Base-by-base conservation (phyloP, 2,329 filamentous ascomycete species). In the Exophiala phaeomuriformis region DNA sequence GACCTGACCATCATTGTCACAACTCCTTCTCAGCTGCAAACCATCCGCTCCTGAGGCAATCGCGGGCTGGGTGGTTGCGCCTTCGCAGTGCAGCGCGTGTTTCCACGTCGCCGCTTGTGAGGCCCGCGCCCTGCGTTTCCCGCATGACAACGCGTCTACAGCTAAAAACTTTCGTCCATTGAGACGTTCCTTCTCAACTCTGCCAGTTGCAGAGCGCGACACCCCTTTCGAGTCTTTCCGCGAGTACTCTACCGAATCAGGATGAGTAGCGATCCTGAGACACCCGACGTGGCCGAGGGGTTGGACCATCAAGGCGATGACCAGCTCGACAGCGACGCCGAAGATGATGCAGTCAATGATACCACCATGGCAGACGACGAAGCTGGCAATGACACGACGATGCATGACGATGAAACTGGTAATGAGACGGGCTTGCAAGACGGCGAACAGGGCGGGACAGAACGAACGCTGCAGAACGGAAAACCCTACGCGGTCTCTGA, bases 101-200 rank as follows among this genome's bases (percentile, higher is more conserved):
- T 12, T 9, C 4, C 36, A 6, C 39, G 39, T 45, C 42, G 28
- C 42, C 8, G 7, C 32, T 10, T 31, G 4, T 7, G 8, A 5
- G 27, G 4, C 9, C 12, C 28, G 12, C 44, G 12, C n/a, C 7
- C 12, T 28, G 8, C 31, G 31, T 43, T 10, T 19, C 47, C 49
- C 45, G 52, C 43, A 55, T 57, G 51, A 47, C 12, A 42, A 47
- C 57, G 54, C 54, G 57, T 61, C 64, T 69, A 49, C 64, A 65
- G 28, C 63, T 64, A 32, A 45, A 45, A 50, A 64, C 63, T 70
- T 63, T 61, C 60, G 58, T 65, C 64, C 19, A 19, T 19, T 19
- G 19, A 19, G 19, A 19, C 19, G 19, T 19, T 19, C 19, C 19
- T 19, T 19, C 19, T 19, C 19, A 19, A 19, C 19, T 19, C 19